phyloP scores from a whole-genome alignment of 345 rosid species.

The Lenwebbia sp. region DNA sequence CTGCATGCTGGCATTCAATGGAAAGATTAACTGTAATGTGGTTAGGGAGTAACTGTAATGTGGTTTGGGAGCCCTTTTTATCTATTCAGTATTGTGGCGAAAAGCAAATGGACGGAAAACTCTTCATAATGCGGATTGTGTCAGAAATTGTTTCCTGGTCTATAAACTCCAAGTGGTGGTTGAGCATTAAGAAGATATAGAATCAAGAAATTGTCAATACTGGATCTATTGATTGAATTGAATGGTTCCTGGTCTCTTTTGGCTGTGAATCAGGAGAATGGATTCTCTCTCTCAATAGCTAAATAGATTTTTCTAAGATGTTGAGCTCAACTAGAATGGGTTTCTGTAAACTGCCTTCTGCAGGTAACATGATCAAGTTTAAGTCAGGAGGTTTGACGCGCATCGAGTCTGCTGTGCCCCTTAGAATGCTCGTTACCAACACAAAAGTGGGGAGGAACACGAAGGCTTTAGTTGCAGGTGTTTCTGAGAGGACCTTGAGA shows the following conservation, averaged over 20 bases:
- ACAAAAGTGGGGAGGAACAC: slow-evolving; percentile 87
- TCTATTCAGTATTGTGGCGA: neutral
- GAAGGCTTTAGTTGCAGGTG: slow-evolving; percentile 82
- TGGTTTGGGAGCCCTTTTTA: neutral
- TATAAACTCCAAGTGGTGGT: neutral
- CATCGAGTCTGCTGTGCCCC: slow-evolving; percentile 45
- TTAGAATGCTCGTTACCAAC: slow-evolving; percentile 85
- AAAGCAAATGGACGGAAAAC: neutral
- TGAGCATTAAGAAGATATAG: neutral
- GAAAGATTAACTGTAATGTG: neutral
- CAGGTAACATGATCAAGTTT: slow-evolving; percentile 93
- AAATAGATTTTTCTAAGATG: neutral
- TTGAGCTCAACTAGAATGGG: neutral
- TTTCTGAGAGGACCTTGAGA: slow-evolving; percentile 60
- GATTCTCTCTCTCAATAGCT: neutral
- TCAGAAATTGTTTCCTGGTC: neutral
- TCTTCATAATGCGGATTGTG: neutral
- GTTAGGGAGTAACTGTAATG: neutral
- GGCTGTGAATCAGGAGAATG: neutral
- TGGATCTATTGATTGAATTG: neutral
- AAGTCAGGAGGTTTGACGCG: slow-evolving; percentile 56
- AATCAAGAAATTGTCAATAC: neutral
- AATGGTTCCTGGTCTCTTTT: neutral
- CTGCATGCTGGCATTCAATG: neutral
- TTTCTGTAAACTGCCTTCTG: neutral